A percentile compares a stretch with the other conserved stretches of the same genome.
Evolutionary conservation across 108 stramenopile species (phyloP).

Genomic region (Pseudonitzschia pungens): DNA sequence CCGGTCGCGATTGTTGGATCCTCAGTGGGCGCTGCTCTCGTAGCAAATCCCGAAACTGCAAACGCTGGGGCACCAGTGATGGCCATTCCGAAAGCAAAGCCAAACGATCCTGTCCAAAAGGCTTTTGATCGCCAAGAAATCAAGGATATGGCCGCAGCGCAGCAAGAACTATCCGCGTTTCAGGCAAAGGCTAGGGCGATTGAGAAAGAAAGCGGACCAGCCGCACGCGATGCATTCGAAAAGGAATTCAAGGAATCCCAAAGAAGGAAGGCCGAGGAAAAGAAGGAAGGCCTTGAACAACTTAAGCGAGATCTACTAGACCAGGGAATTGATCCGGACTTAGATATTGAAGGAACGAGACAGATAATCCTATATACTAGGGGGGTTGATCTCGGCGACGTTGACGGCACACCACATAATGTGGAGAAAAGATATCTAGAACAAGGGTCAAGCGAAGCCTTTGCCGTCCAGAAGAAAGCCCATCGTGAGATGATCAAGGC

Average conservation of each 20-base stretch:
- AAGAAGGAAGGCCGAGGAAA: conserved; percentile 39
- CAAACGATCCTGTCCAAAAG: conserved; percentile 51
- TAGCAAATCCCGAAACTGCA: conserved; percentile 23
- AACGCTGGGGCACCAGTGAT: conserved; percentile 75
- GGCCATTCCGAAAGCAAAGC: conserved; percentile 55
- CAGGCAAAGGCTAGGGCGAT: conserved; percentile 58
- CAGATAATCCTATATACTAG: conserved; percentile 57
- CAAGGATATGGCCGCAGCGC: conserved; percentile 32
- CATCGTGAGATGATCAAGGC: conserved; percentile 66
- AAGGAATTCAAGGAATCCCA: conserved; percentile 50
- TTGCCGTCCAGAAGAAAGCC: conserved; percentile 29
- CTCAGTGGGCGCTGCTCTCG: background rate
- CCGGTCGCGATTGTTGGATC: conserved; percentile 26
- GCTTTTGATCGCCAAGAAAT: conserved; percentile 40
- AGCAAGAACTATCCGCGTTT: conserved; percentile 41
- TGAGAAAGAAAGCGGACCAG: conserved; percentile 53
- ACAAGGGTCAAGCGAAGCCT: conserved; percentile 23
- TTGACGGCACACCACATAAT: conserved; percentile 62
- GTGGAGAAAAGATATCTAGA: conserved; percentile 46
- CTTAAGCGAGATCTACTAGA: conserved; percentile 63
- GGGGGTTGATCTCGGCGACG: conserved; percentile 62
- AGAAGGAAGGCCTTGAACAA: conserved; percentile 38
- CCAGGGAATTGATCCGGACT: conserved; percentile 65
- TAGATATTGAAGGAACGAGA: conserved; percentile 66
- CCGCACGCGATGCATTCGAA: conserved; percentile 62